phyloP scores from a whole-genome alignment of 2,329 filamentous ascomycete genomes.

The Ramichloridium luteum region DNA sequence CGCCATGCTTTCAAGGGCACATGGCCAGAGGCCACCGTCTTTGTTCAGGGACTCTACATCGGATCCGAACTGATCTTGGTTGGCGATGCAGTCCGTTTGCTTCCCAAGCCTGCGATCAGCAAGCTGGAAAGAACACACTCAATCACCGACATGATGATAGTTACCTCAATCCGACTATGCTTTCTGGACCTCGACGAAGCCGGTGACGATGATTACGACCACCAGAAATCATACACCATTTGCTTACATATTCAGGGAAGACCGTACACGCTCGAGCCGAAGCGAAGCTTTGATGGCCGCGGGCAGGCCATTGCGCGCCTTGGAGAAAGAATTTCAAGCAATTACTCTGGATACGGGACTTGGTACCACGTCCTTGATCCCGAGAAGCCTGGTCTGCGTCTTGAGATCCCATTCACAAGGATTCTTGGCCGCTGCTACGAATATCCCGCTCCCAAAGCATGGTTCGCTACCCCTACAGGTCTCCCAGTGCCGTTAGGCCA shows the following conservation, averaged over 20 bases:
- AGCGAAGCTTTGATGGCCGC: constrained; percentile 21
- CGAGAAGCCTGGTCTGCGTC: constrained; percentile 26
- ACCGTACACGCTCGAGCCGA: constrained; percentile 32
- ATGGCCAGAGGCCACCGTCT: constrained; percentile 44
- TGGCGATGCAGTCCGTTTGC: constrained; percentile 43
- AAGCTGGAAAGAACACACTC: constrained; percentile 6
- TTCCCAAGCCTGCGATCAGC: constrained; percentile 12
- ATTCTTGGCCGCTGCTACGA: constrained; percentile 45
- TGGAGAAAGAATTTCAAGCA: constrained; percentile 27
- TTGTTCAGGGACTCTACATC: constrained; percentile 42
- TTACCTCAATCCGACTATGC: constrained; percentile 41
- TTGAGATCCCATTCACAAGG: constrained; percentile 37
- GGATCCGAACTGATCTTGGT: constrained; percentile 44
- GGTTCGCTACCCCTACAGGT: constrained; percentile 28
- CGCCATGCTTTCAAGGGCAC: constrained; percentile 41
- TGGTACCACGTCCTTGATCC: constrained; percentile 41
- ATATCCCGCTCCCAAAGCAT: constrained; percentile 35
- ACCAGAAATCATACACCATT: constrained; percentile 29
- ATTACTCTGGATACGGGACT: constrained; percentile 34
- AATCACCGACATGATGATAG: constrained; percentile 41
- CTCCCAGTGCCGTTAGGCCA: constrained; percentile 2
- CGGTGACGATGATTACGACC: constrained; percentile 33
- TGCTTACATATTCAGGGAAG: constrained; percentile 38
- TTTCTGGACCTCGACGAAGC: constrained; percentile 37
- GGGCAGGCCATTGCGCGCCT: constrained; percentile 19